These are phyloP conservation scores for Incumbomyces lentus DNA, from an alignment of 2,329 filamentous ascomycete genomes.

Conservation along the genomic window DNA sequence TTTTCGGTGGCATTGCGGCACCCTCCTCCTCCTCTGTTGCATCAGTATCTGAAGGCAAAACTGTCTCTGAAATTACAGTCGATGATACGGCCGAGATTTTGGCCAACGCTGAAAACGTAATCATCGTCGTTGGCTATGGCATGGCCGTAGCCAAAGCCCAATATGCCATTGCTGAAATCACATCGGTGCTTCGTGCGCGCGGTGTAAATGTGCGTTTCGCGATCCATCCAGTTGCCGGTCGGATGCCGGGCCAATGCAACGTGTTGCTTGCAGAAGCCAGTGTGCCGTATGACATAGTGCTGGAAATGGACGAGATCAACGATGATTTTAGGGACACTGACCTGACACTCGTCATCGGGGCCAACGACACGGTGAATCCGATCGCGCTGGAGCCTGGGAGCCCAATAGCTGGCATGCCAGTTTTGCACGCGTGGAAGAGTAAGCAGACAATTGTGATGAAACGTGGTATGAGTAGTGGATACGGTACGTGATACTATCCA, in stretches of 20 bases:
- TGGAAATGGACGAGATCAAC: slow-evolving; percentile 96
- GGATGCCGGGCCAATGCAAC: slow-evolving; percentile 91
- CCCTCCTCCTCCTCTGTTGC: slow-evolving; percentile 43
- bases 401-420: slow-evolving; percentile 84
- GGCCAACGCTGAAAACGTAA: slow-evolving; percentile 68
- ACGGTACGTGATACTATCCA: slow-evolving; percentile 47
- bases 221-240: slow-evolving; percentile 79
- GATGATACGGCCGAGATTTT: slow-evolving; percentile 73
- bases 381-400: slow-evolving; percentile 75
- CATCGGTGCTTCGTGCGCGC: slow-evolving; percentile 59
- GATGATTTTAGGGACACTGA: slow-evolving; percentile 82
- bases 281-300: slow-evolving; percentile 82
- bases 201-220: slow-evolving; percentile 77
- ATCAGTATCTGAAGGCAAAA: slow-evolving; percentile 60
- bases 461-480: slow-evolving; percentile 76
- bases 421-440: slow-evolving; percentile 86
- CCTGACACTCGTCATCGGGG: slow-evolving; percentile 77
- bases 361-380: slow-evolving; percentile 87
- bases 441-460: slow-evolving; percentile 94
- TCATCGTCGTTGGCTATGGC: slow-evolving; percentile 80
- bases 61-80: slow-evolving; percentile 65
- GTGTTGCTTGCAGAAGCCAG: slow-evolving; percentile 78
- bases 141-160: slow-evolving; percentile 94
- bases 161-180: slow-evolving; percentile 79
- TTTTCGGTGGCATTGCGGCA: slow-evolving; percentile 74